phyloP scores from a whole-genome alignment of 2,329 filamentous ascomycete genomes.

The Macrophomina phaseolina region DNA sequence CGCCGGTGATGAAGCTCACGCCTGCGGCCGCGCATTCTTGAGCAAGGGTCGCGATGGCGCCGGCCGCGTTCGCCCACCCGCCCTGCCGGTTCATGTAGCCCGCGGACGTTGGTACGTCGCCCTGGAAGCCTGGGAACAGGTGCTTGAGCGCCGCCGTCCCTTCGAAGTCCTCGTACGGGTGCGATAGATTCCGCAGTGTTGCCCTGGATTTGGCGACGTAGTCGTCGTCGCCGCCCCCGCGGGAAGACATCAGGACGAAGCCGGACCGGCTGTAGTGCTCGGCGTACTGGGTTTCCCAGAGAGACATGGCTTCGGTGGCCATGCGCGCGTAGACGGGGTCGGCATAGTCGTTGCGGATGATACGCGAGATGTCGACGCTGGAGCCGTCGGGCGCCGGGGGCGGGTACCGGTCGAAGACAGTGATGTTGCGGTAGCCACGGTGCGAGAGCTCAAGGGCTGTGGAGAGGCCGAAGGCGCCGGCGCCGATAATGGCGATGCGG shows the following conservation, averaged over 20 bases:
- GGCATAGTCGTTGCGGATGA: conserved; percentile 45
- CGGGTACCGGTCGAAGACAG: conserved; percentile 29
- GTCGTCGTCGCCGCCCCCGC: neutral
- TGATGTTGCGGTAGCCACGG: conserved; percentile 28
- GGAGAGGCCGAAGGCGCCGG: conserved; percentile 20
- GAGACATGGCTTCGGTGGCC: conserved; percentile 35
- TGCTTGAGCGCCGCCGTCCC: neutral
- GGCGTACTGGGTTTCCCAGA: neutral
- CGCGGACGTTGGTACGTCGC: neutral
- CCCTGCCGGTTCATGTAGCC: conserved; percentile 31
- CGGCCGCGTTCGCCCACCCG: conserved; percentile 33
- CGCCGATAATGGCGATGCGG: conserved; percentile 15
- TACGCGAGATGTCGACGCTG: conserved; percentile 48
- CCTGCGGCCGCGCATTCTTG: conserved; percentile 27
- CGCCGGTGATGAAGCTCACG: conserved; percentile 28
- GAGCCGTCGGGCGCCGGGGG: conserved; percentile 40
- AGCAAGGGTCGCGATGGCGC: conserved; percentile 29
- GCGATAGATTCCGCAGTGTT: neutral
- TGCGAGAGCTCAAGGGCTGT: conserved; percentile 15
- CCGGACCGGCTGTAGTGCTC: neutral
- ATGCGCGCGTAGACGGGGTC: conserved; percentile 38
- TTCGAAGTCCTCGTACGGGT: neutral
- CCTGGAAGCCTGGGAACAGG: neutral
- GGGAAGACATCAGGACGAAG: neutral
- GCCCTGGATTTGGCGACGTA: neutral